Conservation (phyloP, 805 yeast genomes). For the Metschnikowia sp. region DNA sequence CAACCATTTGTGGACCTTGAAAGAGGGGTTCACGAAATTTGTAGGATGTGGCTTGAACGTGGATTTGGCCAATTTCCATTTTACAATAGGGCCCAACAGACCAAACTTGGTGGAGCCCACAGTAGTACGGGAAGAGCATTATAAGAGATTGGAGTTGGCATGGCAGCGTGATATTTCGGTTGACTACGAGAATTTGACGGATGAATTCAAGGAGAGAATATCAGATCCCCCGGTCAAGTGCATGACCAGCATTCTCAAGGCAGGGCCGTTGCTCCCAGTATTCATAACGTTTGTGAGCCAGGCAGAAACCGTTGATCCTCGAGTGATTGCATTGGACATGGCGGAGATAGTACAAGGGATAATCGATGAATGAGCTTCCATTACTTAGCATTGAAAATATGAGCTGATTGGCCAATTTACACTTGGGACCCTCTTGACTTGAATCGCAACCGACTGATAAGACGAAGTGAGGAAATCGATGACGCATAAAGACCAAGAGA, state of each 20-base stretch:
- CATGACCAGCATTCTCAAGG: constrained; percentile 4
- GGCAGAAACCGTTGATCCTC: background rate
- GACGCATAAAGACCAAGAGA: no score
- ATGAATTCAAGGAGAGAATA: background rate
- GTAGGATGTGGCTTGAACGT: constrained; percentile 52
- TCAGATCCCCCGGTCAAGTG: constrained; percentile 1
- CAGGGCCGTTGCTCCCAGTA: constrained; percentile 6
- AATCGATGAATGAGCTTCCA: background rate
- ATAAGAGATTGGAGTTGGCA: background rate
- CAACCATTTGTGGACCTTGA: constrained; percentile 72
- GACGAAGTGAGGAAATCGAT: no score
- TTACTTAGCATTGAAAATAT: background rate
- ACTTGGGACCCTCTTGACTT: no score
- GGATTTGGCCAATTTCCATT: constrained; percentile 14
- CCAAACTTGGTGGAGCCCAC: background rate
- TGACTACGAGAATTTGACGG: constrained; percentile 1
- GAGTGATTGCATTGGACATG: constrained; percentile 5
- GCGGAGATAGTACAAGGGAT: background rate
- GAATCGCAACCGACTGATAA: no score
- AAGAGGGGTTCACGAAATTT: constrained; percentile 71
- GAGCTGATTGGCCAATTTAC: no score
- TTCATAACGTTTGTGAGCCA: constrained; percentile 9
- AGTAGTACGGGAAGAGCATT: background rate
- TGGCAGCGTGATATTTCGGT: constrained; percentile 13
- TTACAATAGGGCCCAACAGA: constrained; percentile 2